phyloP scores from a whole-genome alignment of 176 grass and related monocot species.

The Avena sativa region DNA sequence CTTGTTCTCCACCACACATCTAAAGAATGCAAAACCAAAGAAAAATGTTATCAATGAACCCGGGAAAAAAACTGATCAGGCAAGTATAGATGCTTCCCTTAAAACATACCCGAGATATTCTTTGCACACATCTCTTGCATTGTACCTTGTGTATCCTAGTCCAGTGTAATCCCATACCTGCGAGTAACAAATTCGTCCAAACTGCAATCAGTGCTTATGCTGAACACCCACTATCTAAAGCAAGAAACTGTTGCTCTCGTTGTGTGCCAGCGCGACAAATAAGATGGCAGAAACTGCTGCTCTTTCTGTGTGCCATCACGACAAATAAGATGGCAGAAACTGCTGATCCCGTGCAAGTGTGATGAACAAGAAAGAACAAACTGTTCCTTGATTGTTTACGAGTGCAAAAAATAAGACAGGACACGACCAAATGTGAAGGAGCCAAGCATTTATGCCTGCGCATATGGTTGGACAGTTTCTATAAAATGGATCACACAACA shows the following conservation, averaged over 20 bases:
- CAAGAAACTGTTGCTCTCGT: constrained; percentile 8
- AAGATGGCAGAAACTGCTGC: neutral
- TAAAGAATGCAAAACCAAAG: constrained; percentile 45
- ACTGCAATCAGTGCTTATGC: constrained; percentile 23
- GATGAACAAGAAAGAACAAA: constrained; percentile 27
- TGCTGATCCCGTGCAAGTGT: neutral
- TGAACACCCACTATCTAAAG: neutral
- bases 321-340: constrained; percentile 11
- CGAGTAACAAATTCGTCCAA: constrained; percentile 13
- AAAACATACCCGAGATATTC: constrained; percentile 86
- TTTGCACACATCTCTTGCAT: constrained; percentile 87
- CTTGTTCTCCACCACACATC: constrained; percentile 98
- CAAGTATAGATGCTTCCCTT: neutral
- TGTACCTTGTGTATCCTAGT: constrained; percentile 89
- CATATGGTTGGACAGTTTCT: neutral
- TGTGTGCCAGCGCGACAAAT: neutral
- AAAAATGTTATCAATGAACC: constrained; percentile 8
- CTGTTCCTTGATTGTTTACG: neutral
- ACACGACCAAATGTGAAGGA: constrained; percentile 2
- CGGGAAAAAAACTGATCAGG: neutral
- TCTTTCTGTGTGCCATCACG: neutral
- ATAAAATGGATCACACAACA: neutral
- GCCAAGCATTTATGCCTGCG: neutral
- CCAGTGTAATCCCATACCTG: constrained; percentile 99
- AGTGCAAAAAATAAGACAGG: constrained; percentile 13